These are phyloP conservation scores for Fusarium acutatum DNA, from an alignment of 2,329 filamentous ascomycete species.

Conservation along the genomic window DNA sequence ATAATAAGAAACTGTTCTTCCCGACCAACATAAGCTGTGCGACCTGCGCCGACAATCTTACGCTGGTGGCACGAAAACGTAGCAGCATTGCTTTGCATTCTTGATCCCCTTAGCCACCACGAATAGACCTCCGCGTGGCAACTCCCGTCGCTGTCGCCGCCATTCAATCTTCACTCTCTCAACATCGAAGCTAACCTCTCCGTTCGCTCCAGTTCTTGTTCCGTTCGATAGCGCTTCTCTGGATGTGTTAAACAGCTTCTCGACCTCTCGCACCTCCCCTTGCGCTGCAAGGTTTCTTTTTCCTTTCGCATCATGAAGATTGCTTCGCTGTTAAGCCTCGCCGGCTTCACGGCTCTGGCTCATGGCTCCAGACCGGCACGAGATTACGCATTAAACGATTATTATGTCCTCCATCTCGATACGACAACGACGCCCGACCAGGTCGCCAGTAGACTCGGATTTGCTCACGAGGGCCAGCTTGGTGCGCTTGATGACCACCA, in stretches of 20 bases:
- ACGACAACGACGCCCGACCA: slow-evolving; percentile 70
- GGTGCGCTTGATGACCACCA: slow-evolving; percentile 83
- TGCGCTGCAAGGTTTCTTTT: slow-evolving; percentile 28
- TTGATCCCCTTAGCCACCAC: slow-evolving; percentile 3
- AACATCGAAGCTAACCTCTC: slow-evolving; percentile 8
- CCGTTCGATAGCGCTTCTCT: slow-evolving; percentile 16
- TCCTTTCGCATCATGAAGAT: slow-evolving; percentile 56
- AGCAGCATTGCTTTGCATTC: not conserved
- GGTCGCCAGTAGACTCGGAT: slow-evolving; percentile 76
- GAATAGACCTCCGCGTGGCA: slow-evolving; percentile 21
- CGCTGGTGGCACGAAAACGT: slow-evolving; percentile 4
- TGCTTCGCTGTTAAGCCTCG: slow-evolving; percentile 61
- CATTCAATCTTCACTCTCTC: not conserved
- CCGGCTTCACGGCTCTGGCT: slow-evolving; percentile 60
- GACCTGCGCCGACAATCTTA: slow-evolving; percentile 11
- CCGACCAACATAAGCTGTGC: slow-evolving; percentile 14
- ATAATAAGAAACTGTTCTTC: not conserved
- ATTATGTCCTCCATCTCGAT: slow-evolving; percentile 89
- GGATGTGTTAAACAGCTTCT: slow-evolving; percentile 37
- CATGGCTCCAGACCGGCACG: slow-evolving; percentile 64
- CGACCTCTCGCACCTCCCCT: slow-evolving; percentile 24
- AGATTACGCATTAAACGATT: slow-evolving; percentile 84
- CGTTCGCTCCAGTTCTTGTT: not conserved
- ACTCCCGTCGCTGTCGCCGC: not conserved
- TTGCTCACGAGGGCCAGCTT: slow-evolving; percentile 82